Conservation (phyloP, 2,329 filamentous ascomycete species). For the Phyllosticta capitalensis region DNA sequence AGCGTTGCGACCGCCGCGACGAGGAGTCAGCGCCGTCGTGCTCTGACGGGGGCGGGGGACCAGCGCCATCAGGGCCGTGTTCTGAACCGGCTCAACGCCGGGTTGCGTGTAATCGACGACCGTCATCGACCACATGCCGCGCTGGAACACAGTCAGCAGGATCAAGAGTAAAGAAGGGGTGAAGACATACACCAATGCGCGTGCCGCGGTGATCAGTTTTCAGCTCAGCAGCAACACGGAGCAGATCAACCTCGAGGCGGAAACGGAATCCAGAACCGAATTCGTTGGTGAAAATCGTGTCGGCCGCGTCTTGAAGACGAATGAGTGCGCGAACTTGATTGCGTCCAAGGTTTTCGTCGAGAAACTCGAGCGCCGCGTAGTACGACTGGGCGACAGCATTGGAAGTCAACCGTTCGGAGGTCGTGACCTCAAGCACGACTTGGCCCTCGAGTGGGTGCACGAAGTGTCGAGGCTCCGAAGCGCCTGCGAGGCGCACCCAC, state of each 20-base stretch:
- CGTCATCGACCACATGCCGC: not conserved
- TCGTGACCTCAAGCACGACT: constrained; percentile 12
- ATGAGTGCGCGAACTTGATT: constrained; percentile 14
- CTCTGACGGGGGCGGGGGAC: constrained; percentile 14
- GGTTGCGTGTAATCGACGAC: not conserved
- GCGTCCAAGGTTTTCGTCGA: constrained; percentile 15
- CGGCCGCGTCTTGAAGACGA: not conserved
- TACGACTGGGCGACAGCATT: not conserved
- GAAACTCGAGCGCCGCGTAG: constrained; percentile 11
- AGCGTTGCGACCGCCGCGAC: not conserved
- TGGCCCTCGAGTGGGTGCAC: constrained; percentile 26
- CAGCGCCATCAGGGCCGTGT: not conserved
- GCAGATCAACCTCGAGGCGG: constrained; percentile 24
- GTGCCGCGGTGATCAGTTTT: not conserved
- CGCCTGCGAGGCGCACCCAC: constrained; percentile 13
- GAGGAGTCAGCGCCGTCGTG: constrained; percentile 1
- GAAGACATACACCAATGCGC: constrained; percentile 17
- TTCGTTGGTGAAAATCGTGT: constrained; percentile 13
- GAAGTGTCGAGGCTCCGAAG: constrained; percentile 19
- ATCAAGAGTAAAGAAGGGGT: constrained; percentile 2
- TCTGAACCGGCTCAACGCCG: not conserved
- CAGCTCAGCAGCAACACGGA: not conserved
- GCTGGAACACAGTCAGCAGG: constrained; percentile 5
- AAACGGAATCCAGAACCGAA: constrained; percentile 15
- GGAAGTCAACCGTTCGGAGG: too few relatives aligned